Conservation (phyloP, 805 yeast genomes). For the Candida ponderosae region DNA sequence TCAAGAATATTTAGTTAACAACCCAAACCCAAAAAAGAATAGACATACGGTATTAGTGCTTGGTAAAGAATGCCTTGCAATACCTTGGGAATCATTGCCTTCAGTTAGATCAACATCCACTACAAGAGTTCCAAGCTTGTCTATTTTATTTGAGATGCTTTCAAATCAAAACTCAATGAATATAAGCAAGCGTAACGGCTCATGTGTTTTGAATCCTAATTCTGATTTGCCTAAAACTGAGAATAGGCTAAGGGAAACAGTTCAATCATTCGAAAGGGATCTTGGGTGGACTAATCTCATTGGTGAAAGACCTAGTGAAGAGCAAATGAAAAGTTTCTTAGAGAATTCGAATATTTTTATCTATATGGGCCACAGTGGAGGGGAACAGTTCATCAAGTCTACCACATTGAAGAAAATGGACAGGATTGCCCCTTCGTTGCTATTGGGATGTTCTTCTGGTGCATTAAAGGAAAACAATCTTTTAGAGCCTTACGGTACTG, state of each 20-base stretch:
- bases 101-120: conserved; percentile 47
- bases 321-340: conserved; percentile 37
- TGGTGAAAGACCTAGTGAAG: conserved; percentile 53
- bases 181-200: conserved; percentile 28
- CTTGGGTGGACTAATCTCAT: conserved; percentile 45
- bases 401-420: conserved; percentile 38
- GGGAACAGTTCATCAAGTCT: conserved; percentile 70
- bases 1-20: conserved; percentile 20
- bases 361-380: conserved; percentile 94
- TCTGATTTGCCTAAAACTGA: conserved; percentile 71
- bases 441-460: conserved; percentile 92
- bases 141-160: conserved; percentile 32
- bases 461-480: conserved; percentile 46
- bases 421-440: conserved; percentile 48
- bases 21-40: conserved; percentile 7
- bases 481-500: conserved; percentile 70
- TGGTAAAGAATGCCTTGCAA: conserved; percentile 51
- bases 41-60: conserved; percentile 65
- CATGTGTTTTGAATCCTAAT: conserved; percentile 74
- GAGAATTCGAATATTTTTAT: conserved; percentile 43
- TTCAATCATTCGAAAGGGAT: conserved; percentile 22
- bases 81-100: conserved; percentile 89
- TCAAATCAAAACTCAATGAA: conserved; percentile 10
- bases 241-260: conserved; percentile 37
- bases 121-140: conserved; percentile 68